Evolutionary conservation across 352 stramenopile species (phyloP).

Genomic region (Phytopythium ostracodes): DNA sequence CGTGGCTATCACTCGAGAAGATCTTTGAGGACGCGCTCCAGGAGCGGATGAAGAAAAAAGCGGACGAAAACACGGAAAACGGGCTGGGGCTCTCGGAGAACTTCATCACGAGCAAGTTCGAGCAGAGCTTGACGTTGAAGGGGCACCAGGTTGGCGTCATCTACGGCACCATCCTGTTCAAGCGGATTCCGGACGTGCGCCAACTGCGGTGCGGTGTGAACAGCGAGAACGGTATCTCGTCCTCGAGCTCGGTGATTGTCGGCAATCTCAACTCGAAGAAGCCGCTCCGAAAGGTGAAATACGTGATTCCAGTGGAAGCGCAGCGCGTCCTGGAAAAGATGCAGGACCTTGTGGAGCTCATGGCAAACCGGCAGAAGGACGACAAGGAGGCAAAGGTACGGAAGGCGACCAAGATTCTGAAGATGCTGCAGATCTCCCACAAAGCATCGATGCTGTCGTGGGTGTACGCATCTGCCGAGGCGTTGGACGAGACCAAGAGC

Average conservation of each 20-base stretch:
- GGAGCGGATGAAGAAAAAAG: constrained; percentile 79
- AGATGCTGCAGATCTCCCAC: constrained; percentile 88
- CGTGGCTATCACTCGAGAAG: constrained; percentile 86
- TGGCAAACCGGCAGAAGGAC: constrained; percentile 85
- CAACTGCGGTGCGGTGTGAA: constrained; percentile 85
- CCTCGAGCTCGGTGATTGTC: constrained; percentile 85
- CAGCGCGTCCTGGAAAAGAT: constrained; percentile 88
- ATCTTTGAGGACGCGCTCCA: constrained; percentile 87
- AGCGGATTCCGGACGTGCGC: constrained; percentile 84
- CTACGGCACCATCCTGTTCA: constrained; percentile 87
- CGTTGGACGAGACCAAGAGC: constrained; percentile 83
- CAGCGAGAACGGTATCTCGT: constrained; percentile 86
- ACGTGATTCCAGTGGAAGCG: constrained; percentile 81
- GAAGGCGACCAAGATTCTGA: constrained; percentile 87
- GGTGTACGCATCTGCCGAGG: constrained; percentile 80
- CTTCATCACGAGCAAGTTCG: constrained; percentile 83
- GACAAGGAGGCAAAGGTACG: constrained; percentile 89
- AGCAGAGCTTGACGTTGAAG: constrained; percentile 85
- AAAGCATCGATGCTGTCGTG: constrained; percentile 89
- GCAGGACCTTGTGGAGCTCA: constrained; percentile 84
- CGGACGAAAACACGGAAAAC: constrained; percentile 48
- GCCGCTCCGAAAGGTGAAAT: constrained; percentile 58
- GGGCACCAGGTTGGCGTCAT: constrained; percentile 85
- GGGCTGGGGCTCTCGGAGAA: constrained; percentile 60
- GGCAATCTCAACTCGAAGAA: constrained; percentile 58